phyloP scores from a whole-genome alignment of 2,329 filamentous ascomycete species.

The Xylariaceae sp. region DNA sequence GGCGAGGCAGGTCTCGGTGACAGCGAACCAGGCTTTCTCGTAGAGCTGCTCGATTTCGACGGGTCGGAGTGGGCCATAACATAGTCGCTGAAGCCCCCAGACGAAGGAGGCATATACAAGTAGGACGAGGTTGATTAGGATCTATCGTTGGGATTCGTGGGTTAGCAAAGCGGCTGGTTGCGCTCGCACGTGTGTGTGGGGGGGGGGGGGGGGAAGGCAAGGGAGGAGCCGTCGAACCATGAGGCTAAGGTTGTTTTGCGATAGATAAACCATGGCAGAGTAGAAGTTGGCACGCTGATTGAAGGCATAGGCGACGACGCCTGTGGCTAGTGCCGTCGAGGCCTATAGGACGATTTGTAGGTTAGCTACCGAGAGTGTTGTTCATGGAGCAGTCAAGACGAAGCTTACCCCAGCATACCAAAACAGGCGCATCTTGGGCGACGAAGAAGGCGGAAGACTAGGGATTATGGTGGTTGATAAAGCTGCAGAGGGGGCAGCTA shows the following conservation, averaged over 20 bases:
- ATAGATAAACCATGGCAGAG: constrained; percentile 94
- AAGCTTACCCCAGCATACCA: constrained; percentile 67
- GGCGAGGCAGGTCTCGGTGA: constrained; percentile 93
- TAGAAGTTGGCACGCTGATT: constrained; percentile 98
- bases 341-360: constrained; percentile 44
- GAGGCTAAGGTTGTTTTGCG: constrained; percentile 93
- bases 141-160: constrained; percentile 55
- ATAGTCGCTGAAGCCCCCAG: constrained; percentile 85
- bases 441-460: constrained; percentile 22
- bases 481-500: constrained; percentile 37
- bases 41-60: constrained; percentile 97
- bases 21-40: constrained; percentile 97
- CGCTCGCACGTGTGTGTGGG: neutral
- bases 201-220: neutral
- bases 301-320: constrained; percentile 88
- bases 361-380: constrained; percentile 24
- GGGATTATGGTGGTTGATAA: constrained; percentile 18
- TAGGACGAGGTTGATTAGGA: constrained; percentile 89
- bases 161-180: constrained; percentile 20
- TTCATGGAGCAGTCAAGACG: constrained; percentile 8
- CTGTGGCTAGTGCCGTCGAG: constrained; percentile 83
- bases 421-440: constrained; percentile 60
- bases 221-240: constrained; percentile 69
- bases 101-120: constrained; percentile 81
- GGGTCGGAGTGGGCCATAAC: constrained; percentile 87